Evolutionary conservation across 331 rosid genomes (phyloP).

Genomic region (Rosa hybrid): DNA sequence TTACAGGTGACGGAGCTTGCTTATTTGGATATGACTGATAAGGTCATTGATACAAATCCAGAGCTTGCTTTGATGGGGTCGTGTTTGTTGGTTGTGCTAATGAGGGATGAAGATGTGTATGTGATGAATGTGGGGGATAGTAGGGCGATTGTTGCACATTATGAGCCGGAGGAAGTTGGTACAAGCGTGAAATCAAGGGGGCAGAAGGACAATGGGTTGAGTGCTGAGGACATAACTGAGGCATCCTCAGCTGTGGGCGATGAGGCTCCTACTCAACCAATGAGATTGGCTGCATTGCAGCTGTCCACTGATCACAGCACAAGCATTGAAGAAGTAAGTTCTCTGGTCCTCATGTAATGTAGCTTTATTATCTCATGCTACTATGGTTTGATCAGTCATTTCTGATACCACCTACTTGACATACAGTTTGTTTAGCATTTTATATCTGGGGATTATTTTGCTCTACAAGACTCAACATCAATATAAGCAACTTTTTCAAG

Average conservation of each 20-base stretch:
- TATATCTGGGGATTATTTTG: conserved; percentile 2
- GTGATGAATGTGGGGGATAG: conserved; percentile 98
- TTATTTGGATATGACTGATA: conserved; percentile 88
- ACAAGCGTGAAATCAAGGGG: conserved; percentile 38
- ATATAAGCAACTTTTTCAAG: background rate
- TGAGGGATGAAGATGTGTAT: conserved; percentile 99
- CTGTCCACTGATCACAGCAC: conserved; percentile 96
- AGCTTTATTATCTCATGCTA: background rate
- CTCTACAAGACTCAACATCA: background rate
- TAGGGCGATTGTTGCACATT: conserved; percentile 91
- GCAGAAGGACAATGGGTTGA: conserved; percentile 45
- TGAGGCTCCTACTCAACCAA: conserved; percentile 46
- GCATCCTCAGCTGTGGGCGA: conserved; percentile 47
- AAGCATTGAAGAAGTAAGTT: conserved; percentile 84
- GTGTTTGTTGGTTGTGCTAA: conserved; percentile 73
- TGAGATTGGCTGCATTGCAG: conserved; percentile 79
- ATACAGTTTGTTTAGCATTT: background rate
- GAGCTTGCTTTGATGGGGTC: conserved; percentile 98
- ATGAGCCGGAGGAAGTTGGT: conserved; percentile 56
- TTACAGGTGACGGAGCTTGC: conserved; percentile 76
- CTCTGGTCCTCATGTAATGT: conserved; percentile 3
- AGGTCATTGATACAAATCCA: conserved; percentile 78
- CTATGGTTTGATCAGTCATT: background rate
- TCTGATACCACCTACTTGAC: background rate
- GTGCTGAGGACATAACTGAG: conserved; percentile 68